A percentile compares a stretch with the other conserved stretches of the same genome.
phyloP scores from a whole-genome alignment of 108 stramenopile species.

The Skeletonema tropicum region DNA sequence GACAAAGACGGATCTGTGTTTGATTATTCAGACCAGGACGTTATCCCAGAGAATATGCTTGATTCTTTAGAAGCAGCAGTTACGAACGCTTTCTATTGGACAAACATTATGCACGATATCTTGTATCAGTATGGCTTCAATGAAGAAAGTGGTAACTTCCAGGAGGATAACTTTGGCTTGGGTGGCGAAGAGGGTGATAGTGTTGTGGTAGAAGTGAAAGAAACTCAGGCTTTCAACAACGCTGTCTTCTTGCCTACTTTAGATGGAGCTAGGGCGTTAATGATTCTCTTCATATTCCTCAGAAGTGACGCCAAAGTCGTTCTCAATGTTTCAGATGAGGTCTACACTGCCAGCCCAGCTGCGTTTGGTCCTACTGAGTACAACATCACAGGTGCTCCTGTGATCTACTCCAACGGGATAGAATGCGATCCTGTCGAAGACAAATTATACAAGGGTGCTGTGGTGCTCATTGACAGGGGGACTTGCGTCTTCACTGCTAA shows the following conservation, averaged over 20 bases:
- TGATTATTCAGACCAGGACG: background rate
- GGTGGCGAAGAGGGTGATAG: conserved; percentile 9
- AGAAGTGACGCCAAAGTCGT: background rate
- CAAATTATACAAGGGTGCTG: background rate
- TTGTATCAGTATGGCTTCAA: conserved; percentile 9
- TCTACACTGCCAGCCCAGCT: background rate
- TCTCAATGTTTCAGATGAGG: background rate
- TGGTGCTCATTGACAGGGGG: background rate
- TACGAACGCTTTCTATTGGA: background rate
- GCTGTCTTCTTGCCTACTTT: background rate
- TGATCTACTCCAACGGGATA: background rate
- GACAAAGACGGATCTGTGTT: background rate
- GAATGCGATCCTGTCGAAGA: background rate
- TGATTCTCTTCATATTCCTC: background rate
- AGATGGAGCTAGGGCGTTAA: background rate
- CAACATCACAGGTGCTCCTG: background rate
- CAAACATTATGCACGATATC: background rate
- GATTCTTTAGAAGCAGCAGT: background rate
- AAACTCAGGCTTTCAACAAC: background rate
- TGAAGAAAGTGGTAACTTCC: conserved; percentile 6
- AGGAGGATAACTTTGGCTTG: conserved; percentile 12
- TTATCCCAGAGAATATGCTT: background rate
- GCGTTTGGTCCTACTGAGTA: background rate
- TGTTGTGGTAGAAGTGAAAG: background rate
- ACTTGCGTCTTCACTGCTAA: background rate